Conservation (phyloP, 1,284 basidiomycete genomes). For the Sphagnurus paluster region DNA sequence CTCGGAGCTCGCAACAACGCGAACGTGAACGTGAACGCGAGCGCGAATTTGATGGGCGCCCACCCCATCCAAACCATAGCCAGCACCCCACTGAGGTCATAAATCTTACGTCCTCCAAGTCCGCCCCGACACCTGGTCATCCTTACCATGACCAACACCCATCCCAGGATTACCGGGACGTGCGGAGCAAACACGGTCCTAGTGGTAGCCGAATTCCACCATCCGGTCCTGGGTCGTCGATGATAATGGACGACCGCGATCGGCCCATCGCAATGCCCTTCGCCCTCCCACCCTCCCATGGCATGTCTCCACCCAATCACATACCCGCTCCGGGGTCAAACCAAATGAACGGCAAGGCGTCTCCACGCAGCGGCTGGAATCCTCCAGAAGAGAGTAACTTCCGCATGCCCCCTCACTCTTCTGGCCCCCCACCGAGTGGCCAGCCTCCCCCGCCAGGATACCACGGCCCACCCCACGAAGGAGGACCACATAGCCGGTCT, state of each 20-base stretch:
- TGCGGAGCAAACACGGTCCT: conserved; percentile 23
- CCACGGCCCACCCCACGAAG: conserved; percentile 19
- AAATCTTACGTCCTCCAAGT: conserved; percentile 41
- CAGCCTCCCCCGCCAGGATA: conserved; percentile 22
- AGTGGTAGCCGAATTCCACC: conserved; percentile 24
- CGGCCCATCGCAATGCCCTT: conserved; percentile 48
- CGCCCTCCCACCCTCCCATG: conserved; percentile 48
- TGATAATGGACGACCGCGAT: conserved; percentile 38
- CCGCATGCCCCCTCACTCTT: conserved; percentile 28
- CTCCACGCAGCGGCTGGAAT: conserved; percentile 33
- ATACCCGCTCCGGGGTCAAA: conserved; percentile 11
- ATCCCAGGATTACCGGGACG: conserved; percentile 32
- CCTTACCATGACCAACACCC: conserved; percentile 26
- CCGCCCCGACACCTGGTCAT: conserved; percentile 14
- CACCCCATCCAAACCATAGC: conserved; percentile 27
- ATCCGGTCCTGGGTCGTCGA: conserved; percentile 10
- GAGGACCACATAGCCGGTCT: conserved; percentile 26
- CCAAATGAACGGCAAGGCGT: conserved; percentile 26
- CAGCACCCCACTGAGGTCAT: conserved; percentile 49
- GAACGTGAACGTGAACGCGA: conserved; percentile 26
- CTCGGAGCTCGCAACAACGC: conserved; percentile 25
- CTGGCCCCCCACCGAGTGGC: conserved; percentile 23
- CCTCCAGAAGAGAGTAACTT: conserved; percentile 31
- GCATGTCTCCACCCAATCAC: conserved; percentile 24
- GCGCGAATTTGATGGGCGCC: conserved; percentile 19